Base-by-base conservation (phyloP, 345 rosid genomes). In the Syzygium aqueum region DNA sequence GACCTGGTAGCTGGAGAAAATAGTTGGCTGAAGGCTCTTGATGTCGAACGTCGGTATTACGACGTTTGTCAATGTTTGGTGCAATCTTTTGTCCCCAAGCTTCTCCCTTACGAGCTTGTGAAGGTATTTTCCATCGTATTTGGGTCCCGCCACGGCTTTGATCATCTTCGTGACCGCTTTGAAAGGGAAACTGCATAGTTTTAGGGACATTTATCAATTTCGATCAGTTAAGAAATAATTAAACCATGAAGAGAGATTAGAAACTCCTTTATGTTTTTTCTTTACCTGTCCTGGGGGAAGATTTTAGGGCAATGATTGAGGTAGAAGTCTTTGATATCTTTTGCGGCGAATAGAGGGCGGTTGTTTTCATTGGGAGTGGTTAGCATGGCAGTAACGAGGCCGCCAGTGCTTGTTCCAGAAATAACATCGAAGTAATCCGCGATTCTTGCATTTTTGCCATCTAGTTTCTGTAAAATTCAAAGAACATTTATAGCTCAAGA, bases 361-460 rank as follows among this genome's bases (percentile, higher is more conserved):
- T 89, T 90, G 1, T 86, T 57, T 21, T 90, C 89, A 19, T 88
- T 30, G 10, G 92, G 92, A 27, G 90, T 77, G 4, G 93, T 78
- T 46, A 92, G 84, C 93, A 92, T 92, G 86, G 90, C 90, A 1
- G 93, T 86, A 17, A 92, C 91, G 3, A 92, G 92, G 25, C 93
- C 92, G 10, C 93, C 93, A 0, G 93, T 90, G 91, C 92, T 90
- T 7, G 93, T 89, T 54, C 93, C 92, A 0, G 91, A 51, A 23
- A 91, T 89, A 57, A 90, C 93, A 51, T 91, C 92, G 25, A 91
- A 91, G 77, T 91, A 91, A 53, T 91, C 93, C 22, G 92, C 91
- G 1, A 92, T 65, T 85, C 93, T 90, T 61, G 90, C 92, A 8
- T 87, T 89, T 40, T 89, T 83, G 3, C 91, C 93, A 49, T 92